These are phyloP conservation scores for Rhizopus arrhizus DNA, from an alignment of 371 early-diverging fungal genomes.

Conservation along the genomic window DNA sequence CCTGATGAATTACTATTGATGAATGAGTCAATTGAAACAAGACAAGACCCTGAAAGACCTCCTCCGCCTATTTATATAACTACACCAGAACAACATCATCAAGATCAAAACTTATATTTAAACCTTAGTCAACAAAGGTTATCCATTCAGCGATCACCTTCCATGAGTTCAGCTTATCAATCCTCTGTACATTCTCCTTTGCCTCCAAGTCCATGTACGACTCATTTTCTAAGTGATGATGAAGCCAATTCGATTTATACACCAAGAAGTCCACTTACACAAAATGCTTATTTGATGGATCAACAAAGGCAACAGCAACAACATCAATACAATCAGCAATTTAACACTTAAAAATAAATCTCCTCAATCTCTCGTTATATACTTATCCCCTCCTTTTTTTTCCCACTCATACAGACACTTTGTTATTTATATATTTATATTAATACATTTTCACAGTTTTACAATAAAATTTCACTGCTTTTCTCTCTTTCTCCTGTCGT, in stretches of 20 bases:
- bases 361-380: too few relatives aligned
- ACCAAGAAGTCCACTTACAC: slow-evolving; percentile 23
- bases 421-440: too few relatives aligned
- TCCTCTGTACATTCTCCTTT: slow-evolving; percentile 27
- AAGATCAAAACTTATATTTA: slow-evolving; percentile 13
- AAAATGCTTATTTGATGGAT: slow-evolving; percentile 12
- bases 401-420: too few relatives aligned
- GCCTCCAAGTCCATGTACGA: slow-evolving; percentile 32
- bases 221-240: slow-evolving; percentile 18
- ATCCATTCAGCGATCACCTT: slow-evolving; percentile 16
- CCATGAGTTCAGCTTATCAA: slow-evolving; percentile 21
- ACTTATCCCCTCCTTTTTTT: too few relatives aligned
- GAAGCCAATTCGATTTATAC: slow-evolving; percentile 18
- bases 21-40: slow-evolving; percentile 10
- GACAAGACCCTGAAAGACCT: slow-evolving; percentile 40
- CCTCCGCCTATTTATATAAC: slow-evolving; percentile 42
- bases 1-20: slow-evolving; percentile 34
- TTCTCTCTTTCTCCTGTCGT: not conserved
- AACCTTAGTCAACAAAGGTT: slow-evolving; percentile 20
- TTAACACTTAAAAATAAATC: too few relatives aligned
- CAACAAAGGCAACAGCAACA: slow-evolving; percentile 12
- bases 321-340: not conserved
- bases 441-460: too few relatives aligned
- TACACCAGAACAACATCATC: slow-evolving; percentile 26
- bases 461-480: not conserved